Conservation (phyloP, 2,329 filamentous ascomycete genomes). For the Hymenoscyphus salicellus region DNA sequence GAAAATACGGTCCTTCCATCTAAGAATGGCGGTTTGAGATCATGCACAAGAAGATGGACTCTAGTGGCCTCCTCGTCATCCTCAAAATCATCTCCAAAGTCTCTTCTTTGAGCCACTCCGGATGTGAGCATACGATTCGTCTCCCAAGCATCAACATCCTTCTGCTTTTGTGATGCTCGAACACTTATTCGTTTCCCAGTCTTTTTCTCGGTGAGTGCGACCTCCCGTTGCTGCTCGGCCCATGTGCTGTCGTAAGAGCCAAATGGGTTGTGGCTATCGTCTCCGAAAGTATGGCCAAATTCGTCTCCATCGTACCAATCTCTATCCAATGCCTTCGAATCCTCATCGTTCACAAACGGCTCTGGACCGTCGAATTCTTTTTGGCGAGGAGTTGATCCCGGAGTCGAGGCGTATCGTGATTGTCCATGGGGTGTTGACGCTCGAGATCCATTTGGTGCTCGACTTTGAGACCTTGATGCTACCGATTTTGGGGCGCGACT, state of each 20-base stretch:
- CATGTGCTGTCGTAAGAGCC: conserved; percentile 70
- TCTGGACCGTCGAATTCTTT: conserved; percentile 61
- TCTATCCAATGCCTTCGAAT: conserved; percentile 73
- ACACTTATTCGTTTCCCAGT: conserved; percentile 68
- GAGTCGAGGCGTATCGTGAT: conserved; percentile 36
- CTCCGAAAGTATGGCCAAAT: conserved; percentile 78
- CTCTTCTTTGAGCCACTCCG: conserved; percentile 85
- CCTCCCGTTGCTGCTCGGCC: conserved; percentile 70
- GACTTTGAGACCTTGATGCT: conserved; percentile 38
- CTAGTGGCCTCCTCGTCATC: conserved; percentile 88
- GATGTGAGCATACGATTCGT: conserved; percentile 98
- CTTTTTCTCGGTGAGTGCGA: conserved; percentile 76
- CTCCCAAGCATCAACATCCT: conserved; percentile 97
- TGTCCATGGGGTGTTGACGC: conserved; percentile 35
- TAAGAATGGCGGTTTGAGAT: conserved; percentile 88
- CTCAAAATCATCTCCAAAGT: conserved; percentile 77
- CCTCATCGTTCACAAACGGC: conserved; percentile 60
- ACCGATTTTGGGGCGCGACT: conserved; percentile 27
- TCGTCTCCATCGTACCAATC: conserved; percentile 94
- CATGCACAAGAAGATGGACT: conserved; percentile 88
- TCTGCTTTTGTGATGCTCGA: conserved; percentile 78
- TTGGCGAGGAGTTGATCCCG: conserved; percentile 47
- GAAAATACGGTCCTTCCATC: conserved; percentile 96
- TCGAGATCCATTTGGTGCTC: conserved; percentile 30
- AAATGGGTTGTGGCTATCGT: conserved; percentile 91